Base-by-base conservation (phyloP, 495 filamentous ascomycete genomes). In the Penicillium taxi region DNA sequence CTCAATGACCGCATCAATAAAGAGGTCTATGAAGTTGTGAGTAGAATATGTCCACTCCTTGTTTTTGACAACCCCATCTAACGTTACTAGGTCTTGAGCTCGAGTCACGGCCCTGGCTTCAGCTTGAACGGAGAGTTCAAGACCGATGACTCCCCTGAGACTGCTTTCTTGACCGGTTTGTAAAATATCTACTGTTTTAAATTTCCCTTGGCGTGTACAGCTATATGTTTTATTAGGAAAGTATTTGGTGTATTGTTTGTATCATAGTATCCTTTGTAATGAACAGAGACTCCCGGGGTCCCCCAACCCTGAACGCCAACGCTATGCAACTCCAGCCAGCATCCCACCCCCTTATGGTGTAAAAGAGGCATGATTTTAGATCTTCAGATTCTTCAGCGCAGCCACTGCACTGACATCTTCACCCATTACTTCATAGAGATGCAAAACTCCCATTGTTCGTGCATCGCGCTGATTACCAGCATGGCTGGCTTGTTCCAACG, bases 11-110 rank as follows among this genome's bases (percentile, higher is more conserved):
- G 69, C 43, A 71, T 82, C 24, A 70, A 66, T 37, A 98, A 98
- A 73, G 74, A 84, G 29, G 66, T 98, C 30, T 77, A 86, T 48
- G 93, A 98, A 67, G 86, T 98, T 51, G 89, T 82, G 51, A 53
- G 74, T 66, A 8, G 32, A 3, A 13, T 11, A 16, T 37, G 5
- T 22, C 13, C 5, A 2, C 9, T 35, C 13, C 11, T 7, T 9
- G 15, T 5, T 23, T 1, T 35, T 9, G 7, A 24, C 4, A 8
- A 18, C 21, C 16, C 20, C 9, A 21, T 45, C 54, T 23, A 53
- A 42, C 22, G 9, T 18, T 32, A 9, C 3, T 44, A 80, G 76
- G 76, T 94, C n/a, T 66, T 98, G 48, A 87, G 85, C 65, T 86
- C 88, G 1, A 94, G 88, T 19, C 63, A 84, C 53, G 81, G 80